Percentiles rank a stretch among this genome's conserved stretches.
These are phyloP conservation scores for Cardamine resedifolia DNA, from an alignment of 345 rosid species.

Conservation along the genomic window DNA sequence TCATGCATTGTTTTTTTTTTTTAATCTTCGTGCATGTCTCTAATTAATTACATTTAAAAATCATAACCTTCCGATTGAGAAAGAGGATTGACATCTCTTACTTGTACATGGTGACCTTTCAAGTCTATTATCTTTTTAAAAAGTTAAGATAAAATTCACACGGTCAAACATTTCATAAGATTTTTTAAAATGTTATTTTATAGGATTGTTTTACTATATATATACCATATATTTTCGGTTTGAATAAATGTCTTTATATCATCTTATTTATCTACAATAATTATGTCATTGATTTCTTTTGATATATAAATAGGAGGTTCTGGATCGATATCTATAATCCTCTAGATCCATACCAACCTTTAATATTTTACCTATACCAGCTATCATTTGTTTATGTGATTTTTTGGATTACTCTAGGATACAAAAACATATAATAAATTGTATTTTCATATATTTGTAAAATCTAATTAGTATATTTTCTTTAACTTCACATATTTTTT, in stretches of 20 bases:
- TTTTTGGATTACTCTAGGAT: too few relatives aligned
- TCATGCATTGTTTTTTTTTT: not conserved
- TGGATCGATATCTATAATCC: too few relatives aligned
- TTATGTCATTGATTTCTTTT: not conserved
- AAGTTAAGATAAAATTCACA: not conserved
- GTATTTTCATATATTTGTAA: not conserved
- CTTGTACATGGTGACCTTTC: not conserved
- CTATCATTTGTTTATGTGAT: too few relatives aligned
- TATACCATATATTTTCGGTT: not conserved
- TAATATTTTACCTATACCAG: too few relatives aligned
- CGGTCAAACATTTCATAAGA: not conserved
- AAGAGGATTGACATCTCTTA: not conserved
- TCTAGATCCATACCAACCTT: too few relatives aligned
- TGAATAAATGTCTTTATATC: not conserved
- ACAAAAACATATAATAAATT: not conserved
- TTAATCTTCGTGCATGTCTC: slow-evolving; percentile 13
- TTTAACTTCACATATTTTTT: not conserved
- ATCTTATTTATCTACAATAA: not conserved
- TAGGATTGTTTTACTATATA: not conserved
- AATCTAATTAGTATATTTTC: not conserved
- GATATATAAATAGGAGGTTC: too few relatives aligned
- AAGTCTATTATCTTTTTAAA: too few relatives aligned
- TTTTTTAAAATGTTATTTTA: not conserved
- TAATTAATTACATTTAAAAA: slow-evolving; percentile 6
- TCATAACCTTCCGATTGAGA: not conserved